phyloP scores from a whole-genome alignment of 129 eudicot species.

The Flaveria bidentis region DNA sequence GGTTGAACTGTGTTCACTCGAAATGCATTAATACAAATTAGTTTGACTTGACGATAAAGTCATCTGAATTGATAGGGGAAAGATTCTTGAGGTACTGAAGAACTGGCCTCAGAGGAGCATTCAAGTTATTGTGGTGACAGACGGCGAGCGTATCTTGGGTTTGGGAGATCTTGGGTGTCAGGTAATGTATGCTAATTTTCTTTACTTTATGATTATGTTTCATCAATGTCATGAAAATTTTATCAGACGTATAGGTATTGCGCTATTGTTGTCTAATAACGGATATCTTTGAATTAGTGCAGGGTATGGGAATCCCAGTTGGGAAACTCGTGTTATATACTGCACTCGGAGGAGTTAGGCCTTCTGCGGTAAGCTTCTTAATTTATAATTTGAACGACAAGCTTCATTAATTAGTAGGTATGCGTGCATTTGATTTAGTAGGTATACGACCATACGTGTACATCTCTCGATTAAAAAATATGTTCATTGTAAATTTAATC shows the following conservation, averaged over 20 bases:
- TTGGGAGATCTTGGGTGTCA: conserved; percentile 98
- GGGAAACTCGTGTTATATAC: conserved; percentile 82
- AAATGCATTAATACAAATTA: not conserved
- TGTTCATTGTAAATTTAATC: not conserved
- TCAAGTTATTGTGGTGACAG: conserved; percentile 93
- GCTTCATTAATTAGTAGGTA: no score
- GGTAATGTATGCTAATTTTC: conserved; percentile 37
- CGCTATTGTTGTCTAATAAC: not conserved
- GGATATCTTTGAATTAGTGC: conserved; percentile 17
- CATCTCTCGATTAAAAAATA: no score
- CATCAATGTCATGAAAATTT: not conserved
- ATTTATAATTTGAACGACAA: not conserved
- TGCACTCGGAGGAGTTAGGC: conserved; percentile 94
- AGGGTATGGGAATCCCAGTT: conserved; percentile 99
- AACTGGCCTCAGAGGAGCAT: conserved; percentile 88
- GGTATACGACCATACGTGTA: no score
- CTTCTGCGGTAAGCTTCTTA: conserved; percentile 74
- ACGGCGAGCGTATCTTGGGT: conserved; percentile 93
- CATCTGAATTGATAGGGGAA: conserved; percentile 61
- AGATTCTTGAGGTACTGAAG: conserved; percentile 83
- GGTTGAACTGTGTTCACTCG: conserved; percentile 4
- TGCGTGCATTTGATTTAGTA: no score
- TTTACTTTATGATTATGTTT: not conserved
- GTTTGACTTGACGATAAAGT: conserved; percentile 13
- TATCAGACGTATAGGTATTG: not conserved